Base-by-base conservation (phyloP, 257 asterid genomes). In the Forsythia suspensa region DNA sequence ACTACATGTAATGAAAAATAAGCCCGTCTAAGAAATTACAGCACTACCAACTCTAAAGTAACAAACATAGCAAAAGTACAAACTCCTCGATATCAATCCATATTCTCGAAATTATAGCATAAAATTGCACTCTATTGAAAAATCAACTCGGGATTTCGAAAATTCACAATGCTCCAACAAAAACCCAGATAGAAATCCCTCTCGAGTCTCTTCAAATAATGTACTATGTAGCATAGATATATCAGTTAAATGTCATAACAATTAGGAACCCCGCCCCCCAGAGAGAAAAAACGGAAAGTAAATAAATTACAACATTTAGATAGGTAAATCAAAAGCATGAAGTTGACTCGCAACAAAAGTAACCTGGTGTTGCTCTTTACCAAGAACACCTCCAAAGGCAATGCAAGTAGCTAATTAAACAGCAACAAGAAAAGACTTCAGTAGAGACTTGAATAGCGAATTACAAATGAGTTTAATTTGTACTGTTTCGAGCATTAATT, bases 351-450 rank as follows among this genome's bases (percentile, higher is more conserved):
- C 70, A 63, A 24, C 40, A 3, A 63, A 10, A 63, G 8, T 29
- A 20, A 63, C 70, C 18, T 24, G 69, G n/a, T n/a, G 8, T 16
- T 69, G 82, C 44, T 46, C 77, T 74, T 80, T 74, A 81, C 83
- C 83, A 63, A 75, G 13, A 77, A 76, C 71, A 48, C 44, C 55
- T 38, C 63, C 74, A 46, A 65, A 52, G 52, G 55, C 76, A 83
- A 78, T 75, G 83, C 85, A 67, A 75, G 40, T 39, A 43, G 44
- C 63, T 29, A 24, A 55, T 6, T 18, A 24, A 55, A 55, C 29
- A n/a, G 65, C 29, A n/a, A 55, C 24, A n/a, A 55, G 65, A 55
- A 18, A 8, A 55, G 21, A n/a, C 65, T 55, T 16, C 29, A n/a
- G 65, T 55, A 18, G 10, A 55, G 24, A 55, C 65, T 18, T 52